Evolutionary conservation across 2,329 filamentous ascomycete genomes (phyloP).

Genomic region (Aspergillus puulaauensis): DNA sequence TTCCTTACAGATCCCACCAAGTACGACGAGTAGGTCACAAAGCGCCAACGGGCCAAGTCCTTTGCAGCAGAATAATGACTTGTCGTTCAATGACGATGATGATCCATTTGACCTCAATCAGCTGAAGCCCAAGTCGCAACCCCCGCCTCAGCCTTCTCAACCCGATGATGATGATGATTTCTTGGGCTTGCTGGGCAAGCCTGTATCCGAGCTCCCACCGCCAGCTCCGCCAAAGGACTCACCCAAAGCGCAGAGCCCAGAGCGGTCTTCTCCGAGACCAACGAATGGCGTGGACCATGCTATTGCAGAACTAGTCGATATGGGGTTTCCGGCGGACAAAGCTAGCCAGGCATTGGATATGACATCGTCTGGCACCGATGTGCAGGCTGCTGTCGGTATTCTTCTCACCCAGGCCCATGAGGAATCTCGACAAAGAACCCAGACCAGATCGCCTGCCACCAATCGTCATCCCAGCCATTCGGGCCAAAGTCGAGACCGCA

Average conservation of each 20-base stretch:
- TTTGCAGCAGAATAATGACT: slow-evolving; percentile 21
- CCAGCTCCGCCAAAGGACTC: slow-evolving; percentile 29
- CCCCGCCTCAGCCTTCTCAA: slow-evolving; percentile 47
- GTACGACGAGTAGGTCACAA: slow-evolving; percentile 14
- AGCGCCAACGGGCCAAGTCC: slow-evolving; percentile 15
- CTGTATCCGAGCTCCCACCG: slow-evolving; percentile 53
- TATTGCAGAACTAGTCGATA: slow-evolving; percentile 86
- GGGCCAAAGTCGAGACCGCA: slow-evolving; percentile 24
- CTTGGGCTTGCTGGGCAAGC: slow-evolving; percentile 60
- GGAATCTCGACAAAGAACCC: slow-evolving; percentile 71
- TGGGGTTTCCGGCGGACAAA: slow-evolving; percentile 86
- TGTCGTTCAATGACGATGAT: slow-evolving; percentile 58
- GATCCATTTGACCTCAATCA: slow-evolving; percentile 82
- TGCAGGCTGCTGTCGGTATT: slow-evolving; percentile 85
- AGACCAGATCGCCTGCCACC: slow-evolving; percentile 27
- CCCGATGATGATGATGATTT: slow-evolving; percentile 58
- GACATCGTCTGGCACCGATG: slow-evolving; percentile 74
- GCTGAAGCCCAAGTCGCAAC: slow-evolving; percentile 55
- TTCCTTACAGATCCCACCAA: slow-evolving; percentile 25
- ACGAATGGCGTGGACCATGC: slow-evolving; percentile 68
- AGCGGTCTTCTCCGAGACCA: slow-evolving; percentile 24
- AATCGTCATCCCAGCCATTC: slow-evolving; percentile 18
- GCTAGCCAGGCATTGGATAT: slow-evolving; percentile 76
- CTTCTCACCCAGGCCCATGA: slow-evolving; percentile 87
- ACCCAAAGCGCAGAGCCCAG: slow-evolving; percentile 14